Conservation (phyloP, 345 rosid species). For the Citrus unshiu region DNA sequence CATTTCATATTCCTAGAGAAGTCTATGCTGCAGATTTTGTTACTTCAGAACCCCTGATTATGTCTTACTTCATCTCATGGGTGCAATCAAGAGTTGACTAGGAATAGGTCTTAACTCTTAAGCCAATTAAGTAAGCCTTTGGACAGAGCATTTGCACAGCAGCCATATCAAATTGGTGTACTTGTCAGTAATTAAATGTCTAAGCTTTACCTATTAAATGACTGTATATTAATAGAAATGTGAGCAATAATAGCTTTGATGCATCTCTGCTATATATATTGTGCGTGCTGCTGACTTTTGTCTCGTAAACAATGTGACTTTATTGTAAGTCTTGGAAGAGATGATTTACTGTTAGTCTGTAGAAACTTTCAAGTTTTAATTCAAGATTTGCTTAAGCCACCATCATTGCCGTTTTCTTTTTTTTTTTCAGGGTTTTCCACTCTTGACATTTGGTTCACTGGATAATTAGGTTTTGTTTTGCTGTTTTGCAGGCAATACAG, state of each 20-base stretch:
- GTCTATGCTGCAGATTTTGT: background rate
- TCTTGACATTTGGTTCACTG: background rate
- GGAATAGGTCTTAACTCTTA: background rate
- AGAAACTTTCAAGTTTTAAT: background rate
- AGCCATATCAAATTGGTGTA: background rate
- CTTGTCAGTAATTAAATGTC: background rate
- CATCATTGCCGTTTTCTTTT: background rate
- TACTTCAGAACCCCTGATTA: background rate
- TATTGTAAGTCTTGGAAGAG: background rate
- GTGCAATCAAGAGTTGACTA: background rate
- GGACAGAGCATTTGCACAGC: background rate
- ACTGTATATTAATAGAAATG: background rate
- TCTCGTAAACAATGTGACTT: background rate
- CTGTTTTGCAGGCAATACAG: conserved; percentile 61
- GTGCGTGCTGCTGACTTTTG: background rate
- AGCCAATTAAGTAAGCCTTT: background rate
- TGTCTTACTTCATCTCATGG: background rate
- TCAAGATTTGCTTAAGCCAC: background rate
- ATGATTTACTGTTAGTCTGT: background rate
- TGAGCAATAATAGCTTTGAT: background rate
- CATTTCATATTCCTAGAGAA: background rate
- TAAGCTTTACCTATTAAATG: background rate
- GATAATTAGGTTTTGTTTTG: background rate
- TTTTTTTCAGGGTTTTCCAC: background rate
- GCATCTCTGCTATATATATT: background rate